Evolutionary conservation across 805 yeast species (phyloP).

Genomic region (Candida silvatica): DNA sequence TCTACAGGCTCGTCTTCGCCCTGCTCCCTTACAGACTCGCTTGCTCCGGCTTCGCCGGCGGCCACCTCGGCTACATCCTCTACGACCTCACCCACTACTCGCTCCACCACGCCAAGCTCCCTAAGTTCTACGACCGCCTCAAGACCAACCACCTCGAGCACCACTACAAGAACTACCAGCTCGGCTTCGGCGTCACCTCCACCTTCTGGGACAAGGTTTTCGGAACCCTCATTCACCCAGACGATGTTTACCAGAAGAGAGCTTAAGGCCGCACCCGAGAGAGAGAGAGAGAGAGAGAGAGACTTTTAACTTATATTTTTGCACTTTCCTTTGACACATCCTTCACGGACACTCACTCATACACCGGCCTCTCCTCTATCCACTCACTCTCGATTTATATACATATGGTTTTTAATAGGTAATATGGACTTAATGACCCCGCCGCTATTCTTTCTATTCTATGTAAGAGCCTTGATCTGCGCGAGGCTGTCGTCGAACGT

Average conservation of each 20-base stretch:
- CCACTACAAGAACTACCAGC: conserved; percentile 93
- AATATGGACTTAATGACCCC: no score
- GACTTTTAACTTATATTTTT: no score
- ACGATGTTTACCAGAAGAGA: conserved; percentile 25
- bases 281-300: no score
- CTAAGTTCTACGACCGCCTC: conserved; percentile 63
- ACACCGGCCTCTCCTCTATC: neutral
- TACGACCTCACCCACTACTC: conserved; percentile 94
- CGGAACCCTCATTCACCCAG: conserved; percentile 61
- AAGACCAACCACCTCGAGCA: conserved; percentile 94
- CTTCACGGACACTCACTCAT: no score
- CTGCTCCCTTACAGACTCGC: conserved; percentile 78
- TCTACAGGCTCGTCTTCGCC: conserved; percentile 68
- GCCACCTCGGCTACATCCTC: conserved; percentile 84
- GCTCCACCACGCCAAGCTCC: conserved; percentile 82
- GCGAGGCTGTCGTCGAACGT: conserved; percentile 7
- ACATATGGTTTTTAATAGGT: no score
- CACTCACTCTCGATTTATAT: no score
- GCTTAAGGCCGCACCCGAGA: no score
- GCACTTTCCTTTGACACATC: no score
- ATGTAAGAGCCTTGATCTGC: conserved; percentile 3
- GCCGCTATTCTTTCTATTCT: no score
- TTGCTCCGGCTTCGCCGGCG: conserved; percentile 92
- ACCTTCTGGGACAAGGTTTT: conserved; percentile 92
- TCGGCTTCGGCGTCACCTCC: conserved; percentile 95